Evolutionary conservation across 2,329 filamentous ascomycete species (phyloP).

Genomic region (Knoxdaviesia capensis): DNA sequence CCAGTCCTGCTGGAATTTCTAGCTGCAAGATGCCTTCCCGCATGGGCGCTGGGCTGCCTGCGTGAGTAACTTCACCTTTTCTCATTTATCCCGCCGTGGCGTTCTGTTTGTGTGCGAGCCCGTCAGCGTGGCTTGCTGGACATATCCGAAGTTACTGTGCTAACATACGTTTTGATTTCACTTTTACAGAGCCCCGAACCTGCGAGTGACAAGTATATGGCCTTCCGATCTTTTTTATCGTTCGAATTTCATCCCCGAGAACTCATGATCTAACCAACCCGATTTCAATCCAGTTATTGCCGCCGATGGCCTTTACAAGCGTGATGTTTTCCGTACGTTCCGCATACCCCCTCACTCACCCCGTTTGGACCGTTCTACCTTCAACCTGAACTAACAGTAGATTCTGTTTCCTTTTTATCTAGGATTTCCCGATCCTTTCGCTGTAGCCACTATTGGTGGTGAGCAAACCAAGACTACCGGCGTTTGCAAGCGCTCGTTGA

Average conservation of each 20-base stretch:
- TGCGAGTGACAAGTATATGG: conserved; percentile 74
- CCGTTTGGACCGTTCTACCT: background rate
- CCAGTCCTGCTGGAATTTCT: no score
- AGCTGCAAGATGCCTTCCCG: conserved; percentile 9
- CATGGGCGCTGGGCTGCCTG: conserved; percentile 16
- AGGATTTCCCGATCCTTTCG: conserved; percentile 97
- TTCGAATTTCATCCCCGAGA: conserved; percentile 5
- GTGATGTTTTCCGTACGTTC: conserved; percentile 90
- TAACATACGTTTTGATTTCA: conserved; percentile 9
- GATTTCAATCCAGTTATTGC: conserved; percentile 61
- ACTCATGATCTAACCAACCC: background rate
- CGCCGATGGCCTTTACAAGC: conserved; percentile 94
- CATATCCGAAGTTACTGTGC: conserved; percentile 5
- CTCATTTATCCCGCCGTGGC: conserved; percentile 3
- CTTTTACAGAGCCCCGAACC: conserved; percentile 50
- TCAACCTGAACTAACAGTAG: conserved; percentile 1
- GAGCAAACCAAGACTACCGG: conserved; percentile 97
- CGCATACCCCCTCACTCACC: background rate
- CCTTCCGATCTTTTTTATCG: conserved; percentile 9
- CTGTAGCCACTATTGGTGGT: conserved; percentile 88
- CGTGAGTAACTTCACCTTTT: conserved; percentile 10
- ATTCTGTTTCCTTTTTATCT: background rate
- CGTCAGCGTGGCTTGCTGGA: background rate
- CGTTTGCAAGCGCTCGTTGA: conserved; percentile 91
- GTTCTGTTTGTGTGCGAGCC: conserved; percentile 3